A percentile compares a stretch with the other conserved stretches of the same genome.
Conservation (phyloP, 1,284 basidiomycete species). For the Irpex sp. region DNA sequence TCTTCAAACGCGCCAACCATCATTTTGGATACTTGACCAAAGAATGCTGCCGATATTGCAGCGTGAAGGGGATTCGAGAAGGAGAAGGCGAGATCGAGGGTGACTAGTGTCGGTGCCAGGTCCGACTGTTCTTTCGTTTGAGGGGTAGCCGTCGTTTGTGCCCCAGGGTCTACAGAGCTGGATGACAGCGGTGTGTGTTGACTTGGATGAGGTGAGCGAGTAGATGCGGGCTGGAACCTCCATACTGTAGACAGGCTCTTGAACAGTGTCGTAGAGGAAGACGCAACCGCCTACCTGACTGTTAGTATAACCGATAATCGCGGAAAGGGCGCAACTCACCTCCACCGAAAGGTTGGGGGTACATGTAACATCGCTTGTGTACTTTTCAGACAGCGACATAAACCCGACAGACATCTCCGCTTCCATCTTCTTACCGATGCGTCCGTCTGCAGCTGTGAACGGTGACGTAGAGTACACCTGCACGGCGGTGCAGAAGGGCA, state of each 20-base stretch:
- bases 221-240: constrained; percentile 61
- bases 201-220: constrained; percentile 37
- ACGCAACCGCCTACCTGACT: constrained; percentile 57
- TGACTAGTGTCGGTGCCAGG: constrained; percentile 61
- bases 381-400: constrained; percentile 82
- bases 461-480: constrained; percentile 48
- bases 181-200: constrained; percentile 10
- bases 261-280: constrained; percentile 82
- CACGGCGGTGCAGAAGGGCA: constrained; percentile 86
- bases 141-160: constrained; percentile 1
- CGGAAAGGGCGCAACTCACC: constrained; percentile 37
- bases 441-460: constrained; percentile 19
- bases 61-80: constrained; percentile 88
- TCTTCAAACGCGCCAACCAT: constrained; percentile 94
- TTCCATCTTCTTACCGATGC: constrained; percentile 42
- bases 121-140: constrained; percentile 16
- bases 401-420: constrained; percentile 90
- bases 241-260: constrained; percentile 80
- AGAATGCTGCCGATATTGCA: constrained; percentile 75
- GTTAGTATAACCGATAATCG: background rate
- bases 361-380: constrained; percentile 82
- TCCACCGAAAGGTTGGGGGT: constrained; percentile 71
- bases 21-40: constrained; percentile 79
- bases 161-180: constrained; percentile 8
- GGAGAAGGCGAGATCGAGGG: constrained; percentile 77